A percentile compares a stretch with the other conserved stretches of the same genome.
Conservation (phyloP, 345 rosid genomes). For the Populus davidiana region DNA sequence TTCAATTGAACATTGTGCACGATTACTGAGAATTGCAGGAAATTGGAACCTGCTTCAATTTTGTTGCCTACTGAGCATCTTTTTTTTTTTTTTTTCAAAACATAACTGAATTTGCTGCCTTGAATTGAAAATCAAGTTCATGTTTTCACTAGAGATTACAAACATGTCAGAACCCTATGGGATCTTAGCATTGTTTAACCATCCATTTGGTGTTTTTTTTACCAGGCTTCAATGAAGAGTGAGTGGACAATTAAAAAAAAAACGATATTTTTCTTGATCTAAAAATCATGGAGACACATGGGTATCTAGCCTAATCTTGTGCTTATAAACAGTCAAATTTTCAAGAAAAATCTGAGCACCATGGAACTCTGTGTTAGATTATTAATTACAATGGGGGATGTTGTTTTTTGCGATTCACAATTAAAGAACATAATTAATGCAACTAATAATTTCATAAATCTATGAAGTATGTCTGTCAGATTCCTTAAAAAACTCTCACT, state of each 20-base stretch:
- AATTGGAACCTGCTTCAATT: constrained; percentile 9
- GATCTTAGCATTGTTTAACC: constrained; percentile 18
- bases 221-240: neutral
- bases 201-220: neutral
- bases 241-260: neutral
- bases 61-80: neutral
- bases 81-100: neutral
- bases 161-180: constrained; percentile 17
- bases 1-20: constrained; percentile 11
- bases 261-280: constrained; percentile 10
- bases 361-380: constrained; percentile 12
- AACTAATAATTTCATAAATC: constrained; percentile 33
- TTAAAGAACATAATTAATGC: constrained; percentile 38
- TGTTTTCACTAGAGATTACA: neutral
- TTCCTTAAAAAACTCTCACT: constrained; percentile 26
- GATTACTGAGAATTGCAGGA: constrained; percentile 19
- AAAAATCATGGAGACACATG: constrained; percentile 23
- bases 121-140: neutral
- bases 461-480: constrained; percentile 57
- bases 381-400: constrained; percentile 16
- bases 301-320: constrained; percentile 29
- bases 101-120: neutral
- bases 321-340: constrained; percentile 22
- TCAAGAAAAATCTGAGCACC: constrained; percentile 18
- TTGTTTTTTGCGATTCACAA: constrained; percentile 28